Evolutionary conservation across 352 stramenopile species (phyloP), one percentile per base, ranked within the genome.

Genomic region (Globisporangium spiculum): DNA sequence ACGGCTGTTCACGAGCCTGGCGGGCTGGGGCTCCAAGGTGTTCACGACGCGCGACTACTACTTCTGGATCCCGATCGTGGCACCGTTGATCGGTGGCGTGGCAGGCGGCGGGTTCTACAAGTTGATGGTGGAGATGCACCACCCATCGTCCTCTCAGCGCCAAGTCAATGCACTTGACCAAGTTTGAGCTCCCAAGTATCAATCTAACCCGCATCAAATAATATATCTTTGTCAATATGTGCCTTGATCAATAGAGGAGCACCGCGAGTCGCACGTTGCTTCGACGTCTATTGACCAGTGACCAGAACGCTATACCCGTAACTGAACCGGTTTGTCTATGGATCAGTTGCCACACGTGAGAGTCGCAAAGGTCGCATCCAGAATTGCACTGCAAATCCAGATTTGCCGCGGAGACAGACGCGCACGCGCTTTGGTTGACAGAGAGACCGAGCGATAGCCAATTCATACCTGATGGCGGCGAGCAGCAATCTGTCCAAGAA

Each of bases 1-100:
- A 59, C 74, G 79, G 22, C 34, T 87, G 52, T 1, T 44, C 54
- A 74, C 79, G 38, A 22, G 63, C 50, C 58, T 74, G 20, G 80
- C 78, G 62, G 80, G 80, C 62, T 86, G 76, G 74, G 80, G 82
- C 36, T 75, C 69, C 27, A 66, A 71, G 48, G 75, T 83, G 24
- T 86, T 88, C 72, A 74, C 73, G 20, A 24, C 72, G 3, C 70
- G 69, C 48, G 65, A 83, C 63, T 66, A 77, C 67, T 88, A 88
- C 76, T 88, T 84, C 58, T 88, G 77, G 80, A 60, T 88, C 3
- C 80, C 80, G 16, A 71, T 88, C 27, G 74, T 88, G 14, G 80
- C 65, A 10, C 80, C 80, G 50, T 66, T 81, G 44, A 34, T 79
- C 2, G 80, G 80, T 27, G 78, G 76, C 18, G 68, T 65, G n/a